Percentiles rank a stretch among this genome's conserved stretches.
These are phyloP conservation scores for Cyclostephanos tholiformis DNA, from an alignment of 108 stramenopile genomes.

Conservation along the genomic window DNA sequence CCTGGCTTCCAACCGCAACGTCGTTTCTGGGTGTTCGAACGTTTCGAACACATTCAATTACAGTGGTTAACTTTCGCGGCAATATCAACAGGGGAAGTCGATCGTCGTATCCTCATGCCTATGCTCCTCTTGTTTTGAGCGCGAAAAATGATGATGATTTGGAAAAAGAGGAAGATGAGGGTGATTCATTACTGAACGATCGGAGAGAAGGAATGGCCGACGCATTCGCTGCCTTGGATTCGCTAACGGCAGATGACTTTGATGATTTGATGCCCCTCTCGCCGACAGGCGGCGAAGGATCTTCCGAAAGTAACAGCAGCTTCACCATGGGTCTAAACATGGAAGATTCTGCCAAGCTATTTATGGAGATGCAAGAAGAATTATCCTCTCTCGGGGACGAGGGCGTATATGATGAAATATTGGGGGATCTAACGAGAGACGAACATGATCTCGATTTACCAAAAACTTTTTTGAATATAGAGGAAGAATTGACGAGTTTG, in stretches of 20 bases:
- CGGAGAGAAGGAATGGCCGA: constrained; percentile 48
- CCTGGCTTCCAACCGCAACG: not conserved
- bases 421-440: constrained; percentile 19
- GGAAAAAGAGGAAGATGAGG: constrained; percentile 18
- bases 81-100: not conserved
- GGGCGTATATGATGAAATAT: constrained; percentile 32
- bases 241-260: constrained; percentile 33
- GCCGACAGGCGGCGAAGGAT: not conserved
- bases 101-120: not conserved
- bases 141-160: constrained; percentile 1
- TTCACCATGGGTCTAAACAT: constrained; percentile 4
- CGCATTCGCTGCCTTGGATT: constrained; percentile 41
- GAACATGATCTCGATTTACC: constrained; percentile 9
- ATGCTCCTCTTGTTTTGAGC: not conserved
- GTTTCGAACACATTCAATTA: not conserved
- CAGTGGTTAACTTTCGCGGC: not conserved
- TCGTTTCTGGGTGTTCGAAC: constrained; percentile 1
- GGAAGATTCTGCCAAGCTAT: constrained; percentile 22
- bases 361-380: constrained; percentile 37
- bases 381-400: constrained; percentile 25
- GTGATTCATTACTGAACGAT: constrained; percentile 25
- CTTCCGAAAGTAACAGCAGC: not conserved
- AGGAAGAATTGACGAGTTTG: constrained; percentile 24
- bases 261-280: constrained; percentile 31
- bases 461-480: constrained; percentile 4